phyloP scores from a whole-genome alignment of 2,329 filamentous ascomycete species.

The Hymenoscyphus infarciens region DNA sequence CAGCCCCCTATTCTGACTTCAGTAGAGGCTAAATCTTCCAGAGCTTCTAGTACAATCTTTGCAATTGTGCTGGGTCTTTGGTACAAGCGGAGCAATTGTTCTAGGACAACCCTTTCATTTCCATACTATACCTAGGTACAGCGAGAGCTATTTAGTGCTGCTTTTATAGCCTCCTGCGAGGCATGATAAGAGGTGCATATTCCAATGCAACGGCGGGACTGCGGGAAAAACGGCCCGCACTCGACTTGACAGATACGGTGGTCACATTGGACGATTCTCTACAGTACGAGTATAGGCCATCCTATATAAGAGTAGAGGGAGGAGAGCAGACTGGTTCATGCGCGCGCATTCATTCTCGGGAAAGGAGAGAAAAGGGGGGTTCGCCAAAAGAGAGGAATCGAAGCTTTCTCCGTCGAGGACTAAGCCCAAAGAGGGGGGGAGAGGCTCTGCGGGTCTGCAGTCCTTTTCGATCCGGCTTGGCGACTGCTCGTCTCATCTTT shows the following conservation, averaged over 20 bases:
- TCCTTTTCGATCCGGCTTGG: neutral
- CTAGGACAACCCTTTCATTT: too few relatives aligned
- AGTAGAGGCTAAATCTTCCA: too few relatives aligned
- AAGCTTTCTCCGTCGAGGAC: neutral
- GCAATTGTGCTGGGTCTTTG: too few relatives aligned
- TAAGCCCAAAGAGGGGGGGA: neutral
- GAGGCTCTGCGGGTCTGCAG: conserved; percentile 10
- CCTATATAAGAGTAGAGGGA: neutral
- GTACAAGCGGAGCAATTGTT: too few relatives aligned
- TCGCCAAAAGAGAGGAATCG: neutral
- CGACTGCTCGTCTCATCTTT: neutral
- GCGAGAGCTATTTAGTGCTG: neutral
- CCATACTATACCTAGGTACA: too few relatives aligned
- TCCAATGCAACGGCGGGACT: conserved; percentile 17
- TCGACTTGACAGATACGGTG: conserved; percentile 13
- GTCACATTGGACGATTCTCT: conserved; percentile 1
- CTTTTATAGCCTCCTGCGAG: conserved; percentile 1
- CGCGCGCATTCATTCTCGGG: neutral
- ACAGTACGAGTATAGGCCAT: neutral
- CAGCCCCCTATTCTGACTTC: too few relatives aligned
- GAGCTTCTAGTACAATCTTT: too few relatives aligned
- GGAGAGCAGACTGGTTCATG: conserved; percentile 1
- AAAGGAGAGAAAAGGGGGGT: neutral
- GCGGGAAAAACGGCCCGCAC: conserved; percentile 24
- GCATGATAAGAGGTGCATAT: conserved; percentile 8